Evolutionary conservation across 345 rosid genomes (phyloP).

Genomic region (Eucalyptus tenuipes): DNA sequence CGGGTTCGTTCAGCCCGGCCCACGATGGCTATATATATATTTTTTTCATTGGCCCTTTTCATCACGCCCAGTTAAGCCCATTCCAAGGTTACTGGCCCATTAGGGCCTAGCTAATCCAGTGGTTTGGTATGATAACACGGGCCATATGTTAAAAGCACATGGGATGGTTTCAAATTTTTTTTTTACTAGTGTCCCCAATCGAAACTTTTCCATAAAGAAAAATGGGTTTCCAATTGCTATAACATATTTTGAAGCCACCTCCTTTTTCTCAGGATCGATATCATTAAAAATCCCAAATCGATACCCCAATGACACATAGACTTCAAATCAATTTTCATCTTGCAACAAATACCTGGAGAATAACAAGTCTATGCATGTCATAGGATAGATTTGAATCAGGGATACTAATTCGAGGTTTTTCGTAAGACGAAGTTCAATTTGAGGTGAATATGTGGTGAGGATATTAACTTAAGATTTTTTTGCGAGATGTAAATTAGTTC

Average conservation of each 20-base stretch:
- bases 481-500: rapidly evolving
- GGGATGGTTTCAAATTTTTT: not conserved
- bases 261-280: not conserved
- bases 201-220: not conserved
- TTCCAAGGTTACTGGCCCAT: not conserved
- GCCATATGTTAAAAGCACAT: not conserved
- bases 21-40: not conserved
- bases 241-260: not conserved
- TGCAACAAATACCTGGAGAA: not conserved
- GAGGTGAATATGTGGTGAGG: not conserved
- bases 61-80: not conserved
- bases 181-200: not conserved
- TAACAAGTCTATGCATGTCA: rapidly evolving
- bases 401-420: rapidly evolving
- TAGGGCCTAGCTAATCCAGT: not conserved
- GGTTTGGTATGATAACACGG: not conserved
- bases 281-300: not conserved
- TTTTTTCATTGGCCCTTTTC: not conserved
- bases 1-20: not conserved
- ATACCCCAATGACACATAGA: not conserved
- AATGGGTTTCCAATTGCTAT: not conserved
- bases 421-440: rapidly evolving
- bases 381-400: rapidly evolving
- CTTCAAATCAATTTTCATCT: not conserved
- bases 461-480: rapidly evolving